A percentile compares a stretch with the other conserved stretches of the same genome.
Evolutionary conservation across 2,329 filamentous ascomycete species (phyloP).

Genomic region (Verticillium klebahnii): DNA sequence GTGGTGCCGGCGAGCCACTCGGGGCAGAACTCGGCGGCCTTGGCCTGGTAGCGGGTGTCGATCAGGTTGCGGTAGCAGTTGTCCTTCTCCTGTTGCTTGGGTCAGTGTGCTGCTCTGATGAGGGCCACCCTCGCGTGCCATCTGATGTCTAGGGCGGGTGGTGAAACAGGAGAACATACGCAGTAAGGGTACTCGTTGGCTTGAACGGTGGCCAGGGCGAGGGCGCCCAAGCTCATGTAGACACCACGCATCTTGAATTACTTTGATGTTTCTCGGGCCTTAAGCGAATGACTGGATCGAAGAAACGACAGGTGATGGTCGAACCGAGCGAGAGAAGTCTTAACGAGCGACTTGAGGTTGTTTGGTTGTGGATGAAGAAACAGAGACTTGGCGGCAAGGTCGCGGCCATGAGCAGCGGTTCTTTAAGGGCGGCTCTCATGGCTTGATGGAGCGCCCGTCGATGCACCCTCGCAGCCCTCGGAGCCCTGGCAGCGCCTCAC

Average conservation of each 20-base stretch:
- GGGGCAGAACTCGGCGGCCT: conserved; percentile 24
- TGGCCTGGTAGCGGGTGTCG: conserved; percentile 22
- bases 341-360: neutral
- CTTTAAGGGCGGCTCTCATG: neutral
- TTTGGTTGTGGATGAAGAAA: neutral
- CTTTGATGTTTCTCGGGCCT: neutral
- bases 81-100: conserved; percentile 14
- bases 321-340: neutral
- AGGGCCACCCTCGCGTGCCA: neutral
- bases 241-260: conserved; percentile 1
- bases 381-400: neutral
- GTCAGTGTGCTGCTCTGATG: neutral
- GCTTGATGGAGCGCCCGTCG: neutral
- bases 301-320: neutral
- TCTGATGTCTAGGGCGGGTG: neutral
- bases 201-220: conserved; percentile 1
- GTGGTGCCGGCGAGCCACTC: conserved; percentile 22
- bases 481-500: neutral
- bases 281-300: neutral
- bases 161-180: neutral
- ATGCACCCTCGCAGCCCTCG: neutral
- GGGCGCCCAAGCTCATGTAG: neutral
- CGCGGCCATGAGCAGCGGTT: neutral
- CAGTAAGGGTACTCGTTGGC: conserved; percentile 4
- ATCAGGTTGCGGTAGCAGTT: conserved; percentile 30